Base-by-base conservation (phyloP, 202 grass and related monocot species). In the Brachypodium distachyon region DNA sequence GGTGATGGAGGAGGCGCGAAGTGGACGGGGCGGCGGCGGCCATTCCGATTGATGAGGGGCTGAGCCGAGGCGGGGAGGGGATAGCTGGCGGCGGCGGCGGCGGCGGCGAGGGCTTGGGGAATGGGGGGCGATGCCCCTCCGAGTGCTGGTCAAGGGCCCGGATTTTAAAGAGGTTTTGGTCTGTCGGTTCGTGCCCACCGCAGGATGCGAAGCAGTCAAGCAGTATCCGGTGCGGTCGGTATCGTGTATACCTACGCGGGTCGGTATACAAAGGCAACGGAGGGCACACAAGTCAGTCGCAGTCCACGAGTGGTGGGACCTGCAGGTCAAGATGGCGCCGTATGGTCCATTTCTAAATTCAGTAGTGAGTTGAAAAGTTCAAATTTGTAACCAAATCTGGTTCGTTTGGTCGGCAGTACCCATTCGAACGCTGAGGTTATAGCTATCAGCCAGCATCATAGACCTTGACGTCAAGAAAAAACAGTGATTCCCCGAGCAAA, bases 111-210 rank as follows among this genome's bases (percentile, higher is more conserved):
- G 49, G 14, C 17, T 84, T 52, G 4, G 78, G 34, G 4, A 13
- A 67, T 67, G 6, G 19, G 70, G 59, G 42, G 6, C 1, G 5
- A 36, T 61, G 52, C 42, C 74, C 60, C 69, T 79, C 34, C 28
- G 43, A 58, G 43, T 5, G 43, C 14, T 22, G 17, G 70, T 76
- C 61, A 84, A 84, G 54, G 83, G 76, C 12, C 46, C 7, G 71
- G 81, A 75, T 84, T 88, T 75, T 80, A 64, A 88, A 56, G 31
- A 11, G 38, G 22, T 79, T 79, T n/a, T 63, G 12, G 0, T 7
- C 53, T 32, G 74, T 46, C 59, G 19, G 26, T 43, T 54, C 22
- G 8, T 83, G 8, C 1, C 25, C 10, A 52, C 80, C 80, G 74
- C 78, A 22, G 59, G 85, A 87, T 87, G 72, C 46, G 37, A 28